Evolutionary conservation across 2,329 filamentous ascomycete genomes (phyloP).

Genomic region (Alternaria arbusti): DNA sequence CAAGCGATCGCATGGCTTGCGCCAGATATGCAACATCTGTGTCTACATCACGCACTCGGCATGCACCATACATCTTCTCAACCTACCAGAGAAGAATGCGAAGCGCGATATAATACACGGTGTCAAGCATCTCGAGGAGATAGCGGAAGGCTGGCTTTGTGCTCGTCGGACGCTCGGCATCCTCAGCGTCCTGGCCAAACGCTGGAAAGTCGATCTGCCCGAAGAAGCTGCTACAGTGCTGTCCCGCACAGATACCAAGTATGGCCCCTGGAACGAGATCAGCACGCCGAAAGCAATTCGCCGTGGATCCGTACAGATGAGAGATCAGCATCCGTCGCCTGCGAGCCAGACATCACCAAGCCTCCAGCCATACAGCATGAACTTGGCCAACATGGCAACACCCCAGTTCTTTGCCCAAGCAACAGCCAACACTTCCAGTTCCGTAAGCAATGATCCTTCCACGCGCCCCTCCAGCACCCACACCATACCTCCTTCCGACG

Average conservation of each 20-base stretch:
- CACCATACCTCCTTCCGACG: slow-evolving; percentile 41
- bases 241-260: slow-evolving; percentile 79
- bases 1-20: slow-evolving; percentile 86
- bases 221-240: slow-evolving; percentile 80
- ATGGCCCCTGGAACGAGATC: slow-evolving; percentile 64
- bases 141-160: slow-evolving; percentile 92
- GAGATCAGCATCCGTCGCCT: slow-evolving; percentile 26
- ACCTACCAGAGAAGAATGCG: slow-evolving; percentile 90
- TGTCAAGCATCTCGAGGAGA: slow-evolving; percentile 90
- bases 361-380: slow-evolving; percentile 41
- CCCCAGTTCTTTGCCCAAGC: slow-evolving; percentile 33
- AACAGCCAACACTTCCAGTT: slow-evolving; percentile 24
- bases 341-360: slow-evolving; percentile 30
- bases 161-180: slow-evolving; percentile 85
- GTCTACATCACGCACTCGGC: slow-evolving; percentile 96
- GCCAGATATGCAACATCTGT: slow-evolving; percentile 94
- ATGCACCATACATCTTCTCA: slow-evolving; percentile 92
- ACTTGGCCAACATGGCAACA: slow-evolving; percentile 30
- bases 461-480: slow-evolving; percentile 36
- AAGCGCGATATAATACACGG: slow-evolving; percentile 89
- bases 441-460: slow-evolving; percentile 31
- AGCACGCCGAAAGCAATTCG: slow-evolving; percentile 33
- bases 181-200: slow-evolving; percentile 81
- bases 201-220: slow-evolving; percentile 87
- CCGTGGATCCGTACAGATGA: slow-evolving; percentile 21